A percentile compares a stretch with the other conserved stretches of the same genome.
These are phyloP conservation scores for Populus hybrid DNA, from an alignment of 441 rosid genomes.

Conservation along the genomic window DNA sequence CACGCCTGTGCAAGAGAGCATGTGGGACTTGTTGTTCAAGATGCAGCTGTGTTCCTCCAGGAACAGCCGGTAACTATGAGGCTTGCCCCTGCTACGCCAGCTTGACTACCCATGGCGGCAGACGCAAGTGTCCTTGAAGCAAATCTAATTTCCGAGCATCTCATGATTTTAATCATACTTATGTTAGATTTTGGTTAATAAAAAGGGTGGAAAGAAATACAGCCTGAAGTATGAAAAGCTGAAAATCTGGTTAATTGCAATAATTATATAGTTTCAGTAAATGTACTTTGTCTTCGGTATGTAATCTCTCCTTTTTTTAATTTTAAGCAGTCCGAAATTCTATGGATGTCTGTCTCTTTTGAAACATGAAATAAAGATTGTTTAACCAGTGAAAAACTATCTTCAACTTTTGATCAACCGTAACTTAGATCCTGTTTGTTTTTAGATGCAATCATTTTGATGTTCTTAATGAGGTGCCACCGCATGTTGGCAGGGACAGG, in stretches of 20 bases:
- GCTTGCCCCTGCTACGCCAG: conserved; percentile 68
- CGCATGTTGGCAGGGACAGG: too few species aligned
- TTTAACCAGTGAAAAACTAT: too few species aligned
- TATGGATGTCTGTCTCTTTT: too few species aligned
- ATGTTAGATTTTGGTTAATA: neutral
- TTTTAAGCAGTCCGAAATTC: too few species aligned
- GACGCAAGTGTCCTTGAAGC: conserved; percentile 29
- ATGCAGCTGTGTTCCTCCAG: conserved; percentile 72
- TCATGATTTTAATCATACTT: neutral
- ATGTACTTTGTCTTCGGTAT: neutral
- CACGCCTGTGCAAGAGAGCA: conserved; percentile 54
- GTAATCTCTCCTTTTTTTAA: neutral
- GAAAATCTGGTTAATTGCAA: neutral
- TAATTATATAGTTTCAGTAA: neutral
- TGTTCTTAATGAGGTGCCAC: too few species aligned
- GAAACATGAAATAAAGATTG: too few species aligned
- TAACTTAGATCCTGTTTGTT: too few species aligned
- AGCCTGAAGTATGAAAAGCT: neutral
- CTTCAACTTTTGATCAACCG: too few species aligned
- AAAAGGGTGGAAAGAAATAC: neutral
- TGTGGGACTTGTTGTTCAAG: conserved; percentile 63
- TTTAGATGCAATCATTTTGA: too few species aligned
- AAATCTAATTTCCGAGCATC: neutral
- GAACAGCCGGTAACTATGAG: conserved; percentile 64
- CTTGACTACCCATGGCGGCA: conserved; percentile 58